Evolutionary conservation across 2,329 filamentous ascomycete species (phyloP), one percentile per base, ranked within the genome.

Genomic region (Thelonectria blattea): DNA sequence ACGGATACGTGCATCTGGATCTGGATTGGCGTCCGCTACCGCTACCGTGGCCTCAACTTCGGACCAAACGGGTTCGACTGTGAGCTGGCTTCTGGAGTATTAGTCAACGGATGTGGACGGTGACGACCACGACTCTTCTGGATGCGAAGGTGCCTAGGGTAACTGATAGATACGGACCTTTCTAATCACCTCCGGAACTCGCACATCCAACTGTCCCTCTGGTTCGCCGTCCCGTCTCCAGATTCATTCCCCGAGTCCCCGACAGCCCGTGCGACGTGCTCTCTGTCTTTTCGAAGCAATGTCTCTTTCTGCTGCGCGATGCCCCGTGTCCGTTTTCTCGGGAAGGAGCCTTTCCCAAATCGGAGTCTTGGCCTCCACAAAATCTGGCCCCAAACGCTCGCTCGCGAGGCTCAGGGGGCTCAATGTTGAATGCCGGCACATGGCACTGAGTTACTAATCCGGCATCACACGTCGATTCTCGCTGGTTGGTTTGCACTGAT

Each of bases 11-110:
- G 17, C 41, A 56, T 56, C 54, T 56, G 47, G 54, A 56, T 56
- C 54, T 56, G 54, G 54, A 51, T 43, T 56, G 54, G 54, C 39
- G 54, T 51, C 54, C 43, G 45, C 47, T 51, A 15, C 54, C 54
- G 54, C 54, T 56, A 56, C 46, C 54, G 54, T 56, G 54, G 54
- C 54, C 54, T 56, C 54, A 45, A 56, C 20, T 56, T 43, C 10
- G 10, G 22, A 24, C n/a, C n/a, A n/a, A n/a, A n/a, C n/a, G n/a
- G n/a, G n/a, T 24, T 24, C 22, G n/a, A n/a, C n/a, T n/a, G 32
- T 55, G 42, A 4, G 32, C 20, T 24, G 30, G 43, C 43, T 18
- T 22, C 6, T n/a, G n/a, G 27, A 7, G 27, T 30, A 30, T 27
- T 24, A 46, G 43, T 46, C 22, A 15, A 22, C 12, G 22, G 22